Base-by-base conservation (phyloP, 2,329 filamentous ascomycete genomes). In the Amauroascus niger region DNA sequence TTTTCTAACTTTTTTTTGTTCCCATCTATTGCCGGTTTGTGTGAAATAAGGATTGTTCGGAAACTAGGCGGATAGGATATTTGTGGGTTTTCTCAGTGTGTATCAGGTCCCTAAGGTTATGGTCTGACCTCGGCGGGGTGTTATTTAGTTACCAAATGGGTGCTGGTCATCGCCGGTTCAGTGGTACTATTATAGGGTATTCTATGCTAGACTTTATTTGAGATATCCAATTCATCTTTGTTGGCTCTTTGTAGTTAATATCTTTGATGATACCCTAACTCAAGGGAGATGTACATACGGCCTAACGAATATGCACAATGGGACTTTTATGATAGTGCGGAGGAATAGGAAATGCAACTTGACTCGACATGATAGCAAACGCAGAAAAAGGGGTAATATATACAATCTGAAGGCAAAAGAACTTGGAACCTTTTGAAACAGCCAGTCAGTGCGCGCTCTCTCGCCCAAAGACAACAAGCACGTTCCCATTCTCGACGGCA, bases 101-200 rank as follows among this genome's bases (percentile, higher is more conserved):
- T 35, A 33, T 24, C 28, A n/a, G 18, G 22, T 28, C 24, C 33
- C 18, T 6, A 18, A n/a, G 22, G 20, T n/a, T 40, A 26, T 35
- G 28, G 45, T 47, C 13, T 32, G 7, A 24, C 26, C n/a, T 11
- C 14, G 8, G 43, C 3, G 5, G n/a, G 45, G 26, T 33, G 30
- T 33, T 35, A 4, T 33, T n/a, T n/a, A n/a, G n/a, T n/a, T 30
- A 28, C 13, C 20, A 18, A 44, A 51, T 26, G 7, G 39, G 37
- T 51, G 49, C 49, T 51, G 37, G 49, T 33, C 28, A 44, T 51
- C 49, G 37, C 37, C n/a, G 49, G 30, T 51, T 40, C n/a, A n/a
- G n/a, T n/a, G n/a, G 22, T 28, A 28, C 9, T 41, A 41, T 24
- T 30, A 22, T 50, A 50, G n/a, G 48, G 22, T 41, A 30, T 35